Evolutionary conservation across 495 filamentous ascomycete species (phyloP).

Genomic region (Penicillium silybi): DNA sequence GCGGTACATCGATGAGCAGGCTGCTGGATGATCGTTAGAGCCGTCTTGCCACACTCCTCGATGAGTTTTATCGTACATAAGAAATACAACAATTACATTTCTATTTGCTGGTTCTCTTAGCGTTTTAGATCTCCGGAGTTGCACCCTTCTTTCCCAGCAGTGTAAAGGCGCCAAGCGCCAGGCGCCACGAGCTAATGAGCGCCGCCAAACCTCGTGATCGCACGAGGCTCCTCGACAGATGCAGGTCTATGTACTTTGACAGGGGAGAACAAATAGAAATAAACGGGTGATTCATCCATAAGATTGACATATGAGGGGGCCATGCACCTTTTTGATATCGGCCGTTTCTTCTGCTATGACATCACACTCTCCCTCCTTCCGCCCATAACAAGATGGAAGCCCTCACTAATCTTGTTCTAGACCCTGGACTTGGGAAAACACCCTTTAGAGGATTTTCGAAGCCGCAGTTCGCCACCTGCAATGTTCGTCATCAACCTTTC

Average conservation of each 20-base stretch:
- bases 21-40: conserved; percentile 18
- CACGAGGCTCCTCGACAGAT: too few species aligned
- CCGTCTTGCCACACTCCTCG: neutral
- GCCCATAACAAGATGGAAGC: neutral
- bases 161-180: too few species aligned
- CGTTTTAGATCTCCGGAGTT: too few species aligned
- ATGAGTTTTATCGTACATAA: neutral
- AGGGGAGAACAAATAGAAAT: too few species aligned
- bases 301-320: too few species aligned
- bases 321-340: neutral
- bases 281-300: too few species aligned
- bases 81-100: neutral
- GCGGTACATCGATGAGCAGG: conserved; percentile 50
- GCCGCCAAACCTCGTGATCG: too few species aligned
- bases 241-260: too few species aligned
- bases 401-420: neutral
- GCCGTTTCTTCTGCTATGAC: neutral
- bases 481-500: neutral
- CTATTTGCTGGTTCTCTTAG: too few species aligned
- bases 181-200: too few species aligned
- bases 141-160: too few species aligned
- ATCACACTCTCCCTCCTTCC: neutral
- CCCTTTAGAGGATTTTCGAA: neutral
- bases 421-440: neutral
- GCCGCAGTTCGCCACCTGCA: neutral